Evolutionary conservation across 345 rosid genomes (phyloP).

Genomic region (Hibiscus trionum): DNA sequence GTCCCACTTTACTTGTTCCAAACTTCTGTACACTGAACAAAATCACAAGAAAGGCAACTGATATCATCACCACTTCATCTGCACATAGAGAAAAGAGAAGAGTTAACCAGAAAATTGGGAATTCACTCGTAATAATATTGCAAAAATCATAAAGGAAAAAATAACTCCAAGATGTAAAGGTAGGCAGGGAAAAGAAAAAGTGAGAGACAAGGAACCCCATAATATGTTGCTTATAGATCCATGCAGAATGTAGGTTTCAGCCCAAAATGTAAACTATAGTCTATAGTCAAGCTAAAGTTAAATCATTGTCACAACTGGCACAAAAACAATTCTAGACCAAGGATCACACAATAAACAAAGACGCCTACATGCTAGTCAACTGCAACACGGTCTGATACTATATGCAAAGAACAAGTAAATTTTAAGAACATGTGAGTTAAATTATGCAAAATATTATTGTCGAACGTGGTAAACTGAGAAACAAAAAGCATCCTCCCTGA

Average conservation of each 20-base stretch:
- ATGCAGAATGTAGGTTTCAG: not conserved
- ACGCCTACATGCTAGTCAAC: not conserved
- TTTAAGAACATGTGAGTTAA: too few species aligned
- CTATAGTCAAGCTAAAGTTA: not conserved
- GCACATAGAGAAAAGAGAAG: slow-evolving; percentile 34
- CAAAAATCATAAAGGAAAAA: slow-evolving; percentile 7
- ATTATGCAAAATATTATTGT: too few species aligned
- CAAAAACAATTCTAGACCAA: not conserved
- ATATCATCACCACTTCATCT: slow-evolving; percentile 90
- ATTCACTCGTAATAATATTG: not conserved
- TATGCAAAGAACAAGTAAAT: too few species aligned
- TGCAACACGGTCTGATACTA: too few species aligned
- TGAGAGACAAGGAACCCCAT: not conserved
- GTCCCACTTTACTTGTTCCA: slow-evolving; percentile 99
- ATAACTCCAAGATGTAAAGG: not conserved
- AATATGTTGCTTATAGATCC: not conserved
- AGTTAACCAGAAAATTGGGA: slow-evolving; percentile 19
- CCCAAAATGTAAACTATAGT: not conserved
- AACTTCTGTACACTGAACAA: slow-evolving; percentile 94
- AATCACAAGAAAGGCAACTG: slow-evolving; percentile 82
- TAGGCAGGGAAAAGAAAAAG: not conserved
- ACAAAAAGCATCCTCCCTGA: too few species aligned
- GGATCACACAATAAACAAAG: not conserved
- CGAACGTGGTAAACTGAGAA: too few species aligned
- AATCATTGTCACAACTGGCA: not conserved